These are phyloP conservation scores for Hymenoscyphus fructigenus DNA, from an alignment of 2,329 filamentous ascomycete genomes.

Conservation along the genomic window DNA sequence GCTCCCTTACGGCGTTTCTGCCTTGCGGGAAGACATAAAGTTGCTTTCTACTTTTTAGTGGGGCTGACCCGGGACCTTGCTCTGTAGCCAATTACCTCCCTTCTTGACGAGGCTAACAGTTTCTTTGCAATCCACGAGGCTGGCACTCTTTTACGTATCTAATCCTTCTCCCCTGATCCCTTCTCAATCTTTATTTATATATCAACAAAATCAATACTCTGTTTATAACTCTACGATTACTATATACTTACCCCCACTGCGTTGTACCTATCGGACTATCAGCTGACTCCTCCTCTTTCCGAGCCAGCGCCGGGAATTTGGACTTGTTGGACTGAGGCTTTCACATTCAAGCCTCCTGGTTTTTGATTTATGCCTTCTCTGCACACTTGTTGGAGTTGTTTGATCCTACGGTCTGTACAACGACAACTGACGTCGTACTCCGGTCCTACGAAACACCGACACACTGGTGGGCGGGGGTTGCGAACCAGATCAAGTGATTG, in stretches of 20 bases:
- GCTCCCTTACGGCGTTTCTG: background rate
- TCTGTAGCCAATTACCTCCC: too few species aligned
- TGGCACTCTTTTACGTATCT: background rate
- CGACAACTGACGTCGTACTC: background rate
- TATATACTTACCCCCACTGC: background rate
- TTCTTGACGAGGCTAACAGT: too few species aligned
- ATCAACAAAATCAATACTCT: too few species aligned
- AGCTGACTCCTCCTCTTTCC: background rate
- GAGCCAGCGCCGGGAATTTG: background rate
- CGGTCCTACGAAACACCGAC: background rate
- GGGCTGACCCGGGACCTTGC: too few species aligned
- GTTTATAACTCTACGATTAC: too few species aligned
- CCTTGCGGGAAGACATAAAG: background rate
- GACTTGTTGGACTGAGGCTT: background rate
- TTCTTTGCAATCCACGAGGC: too few species aligned
- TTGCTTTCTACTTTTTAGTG: constrained; percentile 10
- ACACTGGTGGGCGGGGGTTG: background rate
- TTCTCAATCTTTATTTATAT: too few species aligned
- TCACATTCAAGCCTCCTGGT: background rate
- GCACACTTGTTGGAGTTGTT: background rate
- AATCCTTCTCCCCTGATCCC: too few species aligned
- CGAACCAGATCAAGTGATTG: background rate
- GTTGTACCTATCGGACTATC: background rate
- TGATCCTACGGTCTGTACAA: background rate
- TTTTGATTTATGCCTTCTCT: background rate